Evolutionary conservation across 108 stramenopile species (phyloP).

Genomic region (Thalassiosira profunda): DNA sequence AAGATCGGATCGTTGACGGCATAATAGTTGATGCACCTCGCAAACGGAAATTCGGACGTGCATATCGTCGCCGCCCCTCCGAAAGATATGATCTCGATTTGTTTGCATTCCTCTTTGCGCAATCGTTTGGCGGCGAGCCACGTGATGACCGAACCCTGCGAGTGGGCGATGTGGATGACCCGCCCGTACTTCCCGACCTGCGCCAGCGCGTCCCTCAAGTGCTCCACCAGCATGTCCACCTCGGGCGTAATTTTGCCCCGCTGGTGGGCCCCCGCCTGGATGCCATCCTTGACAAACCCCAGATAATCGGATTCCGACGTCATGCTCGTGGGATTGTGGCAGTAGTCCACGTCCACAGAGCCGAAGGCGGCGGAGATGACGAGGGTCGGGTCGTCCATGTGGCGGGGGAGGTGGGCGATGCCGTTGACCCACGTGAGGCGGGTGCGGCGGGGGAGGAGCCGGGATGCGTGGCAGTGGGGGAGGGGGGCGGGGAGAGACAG

Average conservation of each 20-base stretch:
- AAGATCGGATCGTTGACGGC: conserved; percentile 90
- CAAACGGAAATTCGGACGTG: conserved; percentile 76
- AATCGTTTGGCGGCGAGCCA: conserved; percentile 76
- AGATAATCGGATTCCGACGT: conserved; percentile 69
- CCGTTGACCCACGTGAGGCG: conserved; percentile 53
- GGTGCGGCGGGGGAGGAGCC: background rate
- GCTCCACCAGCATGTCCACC: conserved; percentile 74
- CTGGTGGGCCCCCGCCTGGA: conserved; percentile 85
- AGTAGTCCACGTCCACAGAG: conserved; percentile 67
- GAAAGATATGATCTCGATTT: conserved; percentile 78
- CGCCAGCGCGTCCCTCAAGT: conserved; percentile 68
- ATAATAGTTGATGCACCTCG: conserved; percentile 89
- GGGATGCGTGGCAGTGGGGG: too few species aligned
- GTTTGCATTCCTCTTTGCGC: conserved; percentile 65
- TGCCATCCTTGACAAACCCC: conserved; percentile 81
- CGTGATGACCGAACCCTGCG: conserved; percentile 89
- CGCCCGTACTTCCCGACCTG: conserved; percentile 68
- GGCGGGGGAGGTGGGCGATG: conserved; percentile 67
- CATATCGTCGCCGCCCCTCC: conserved; percentile 57
- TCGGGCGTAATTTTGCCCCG: conserved; percentile 78
- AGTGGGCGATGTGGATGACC: conserved; percentile 91
- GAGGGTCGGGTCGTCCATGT: conserved; percentile 65
- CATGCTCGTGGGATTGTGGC: conserved; percentile 88
- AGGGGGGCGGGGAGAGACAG: too few species aligned
- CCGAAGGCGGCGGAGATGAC: conserved; percentile 71